Conservation (phyloP, 1,284 basidiomycete genomes). For the Cryptococcus sp. region DNA sequence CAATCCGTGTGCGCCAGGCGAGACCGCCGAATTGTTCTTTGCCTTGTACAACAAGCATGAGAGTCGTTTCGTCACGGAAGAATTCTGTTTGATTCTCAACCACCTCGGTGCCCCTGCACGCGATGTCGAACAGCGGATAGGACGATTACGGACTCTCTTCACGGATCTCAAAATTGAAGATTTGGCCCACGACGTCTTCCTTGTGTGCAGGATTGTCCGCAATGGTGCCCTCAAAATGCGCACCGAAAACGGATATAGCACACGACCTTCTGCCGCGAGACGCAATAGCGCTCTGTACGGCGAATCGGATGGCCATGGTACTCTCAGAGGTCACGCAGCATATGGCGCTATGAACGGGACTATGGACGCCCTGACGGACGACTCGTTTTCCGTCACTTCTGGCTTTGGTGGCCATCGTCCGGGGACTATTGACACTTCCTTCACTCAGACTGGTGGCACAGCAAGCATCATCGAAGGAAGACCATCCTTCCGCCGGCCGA, state of each 20-base stretch:
- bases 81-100: slow-evolving; percentile 86
- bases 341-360: slow-evolving; percentile 25
- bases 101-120: slow-evolving; percentile 84
- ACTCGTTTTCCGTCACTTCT: slow-evolving; percentile 47
- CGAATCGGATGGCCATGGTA: slow-evolving; percentile 7
- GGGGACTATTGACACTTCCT: slow-evolving; percentile 29
- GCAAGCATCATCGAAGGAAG: slow-evolving; percentile 18
- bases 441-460: slow-evolving; percentile 13
- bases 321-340: neutral
- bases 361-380: slow-evolving; percentile 41
- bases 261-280: slow-evolving; percentile 4
- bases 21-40: slow-evolving; percentile 90
- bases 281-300: slow-evolving; percentile 16
- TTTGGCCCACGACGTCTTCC: slow-evolving; percentile 75
- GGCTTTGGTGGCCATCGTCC: slow-evolving; percentile 40
- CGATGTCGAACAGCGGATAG: slow-evolving; percentile 58
- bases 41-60: slow-evolving; percentile 86
- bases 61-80: slow-evolving; percentile 84
- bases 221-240: slow-evolving; percentile 79
- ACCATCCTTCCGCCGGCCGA: slow-evolving; percentile 72
- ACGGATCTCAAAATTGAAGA: slow-evolving; percentile 83
- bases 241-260: slow-evolving; percentile 3
- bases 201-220: slow-evolving; percentile 87
- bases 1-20: slow-evolving; percentile 81
- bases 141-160: slow-evolving; percentile 79